Evolutionary conservation across 305 asterid genomes (phyloP).

Genomic region (Withania somnifera): DNA sequence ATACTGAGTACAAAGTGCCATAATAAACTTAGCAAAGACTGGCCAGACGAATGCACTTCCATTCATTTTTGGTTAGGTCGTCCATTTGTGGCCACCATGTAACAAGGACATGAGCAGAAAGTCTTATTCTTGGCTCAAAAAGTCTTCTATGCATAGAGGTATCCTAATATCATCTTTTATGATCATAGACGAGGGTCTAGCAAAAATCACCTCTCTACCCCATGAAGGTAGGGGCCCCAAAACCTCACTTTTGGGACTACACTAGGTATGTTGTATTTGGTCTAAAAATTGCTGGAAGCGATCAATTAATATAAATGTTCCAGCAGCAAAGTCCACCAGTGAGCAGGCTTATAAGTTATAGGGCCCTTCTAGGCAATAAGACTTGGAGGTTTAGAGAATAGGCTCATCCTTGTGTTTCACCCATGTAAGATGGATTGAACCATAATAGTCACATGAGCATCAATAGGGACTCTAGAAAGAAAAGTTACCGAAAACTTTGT

Average conservation of each 20-base stretch:
- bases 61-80: background rate
- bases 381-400: background rate
- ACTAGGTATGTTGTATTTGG: background rate
- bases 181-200: background rate
- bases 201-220: background rate
- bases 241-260: background rate
- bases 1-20: background rate
- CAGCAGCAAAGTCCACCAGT: background rate
- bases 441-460: background rate
- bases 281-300: background rate
- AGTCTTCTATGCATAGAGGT: background rate
- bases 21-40: background rate
- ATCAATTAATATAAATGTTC: background rate
- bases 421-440: background rate
- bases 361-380: background rate
- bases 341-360: background rate
- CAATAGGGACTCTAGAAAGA: background rate
- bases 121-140: background rate
- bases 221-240: background rate
- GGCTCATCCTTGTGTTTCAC: background rate
- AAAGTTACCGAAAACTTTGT: background rate
- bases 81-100: background rate
- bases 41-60: background rate
- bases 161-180: background rate
- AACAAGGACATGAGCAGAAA: background rate